These are phyloP conservation scores for Starmerella davenportii DNA, from an alignment of 805 yeast genomes.

Conservation along the genomic window DNA sequence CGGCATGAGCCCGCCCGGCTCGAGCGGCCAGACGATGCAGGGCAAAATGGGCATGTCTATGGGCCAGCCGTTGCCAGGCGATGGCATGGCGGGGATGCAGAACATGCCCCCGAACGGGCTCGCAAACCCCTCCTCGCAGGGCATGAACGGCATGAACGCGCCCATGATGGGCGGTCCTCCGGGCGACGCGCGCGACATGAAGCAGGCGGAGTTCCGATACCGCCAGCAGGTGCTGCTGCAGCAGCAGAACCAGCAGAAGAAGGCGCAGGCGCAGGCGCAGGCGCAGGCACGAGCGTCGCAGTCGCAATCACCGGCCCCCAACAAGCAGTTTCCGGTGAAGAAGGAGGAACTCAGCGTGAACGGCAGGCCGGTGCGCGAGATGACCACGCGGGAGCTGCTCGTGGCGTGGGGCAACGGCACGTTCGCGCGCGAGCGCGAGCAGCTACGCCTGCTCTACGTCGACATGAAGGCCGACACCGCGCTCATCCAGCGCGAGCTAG, in stretches of 20 bases:
- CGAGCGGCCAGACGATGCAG: too few species aligned
- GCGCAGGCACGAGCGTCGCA: neutral
- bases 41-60: too few species aligned
- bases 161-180: too few species aligned
- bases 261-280: neutral
- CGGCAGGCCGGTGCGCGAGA: slow-evolving; percentile 8
- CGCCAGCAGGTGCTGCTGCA: slow-evolving; percentile 8
- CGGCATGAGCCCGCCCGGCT: too few species aligned
- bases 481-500: slow-evolving; percentile 36
- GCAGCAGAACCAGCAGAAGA: slow-evolving; percentile 9
- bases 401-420: slow-evolving; percentile 27
- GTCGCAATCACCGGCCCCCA: neutral
- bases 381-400: slow-evolving; percentile 10
- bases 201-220: slow-evolving; percentile 8
- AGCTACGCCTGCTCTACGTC: slow-evolving; percentile 41
- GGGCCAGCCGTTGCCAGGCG: too few species aligned
- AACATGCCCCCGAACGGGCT: slow-evolving; percentile 1
- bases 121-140: neutral
- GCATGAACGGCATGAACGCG: neutral
- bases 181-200: neutral
- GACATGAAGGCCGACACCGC: slow-evolving; percentile 42
- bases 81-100: neutral
- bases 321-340: neutral
- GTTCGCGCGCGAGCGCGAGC: slow-evolving; percentile 39
- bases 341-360: neutral